Percentiles rank a stretch among this genome's conserved stretches.
These are phyloP conservation scores for Fraxinus ornus DNA, from an alignment of 305 asterid species.

Conservation along the genomic window DNA sequence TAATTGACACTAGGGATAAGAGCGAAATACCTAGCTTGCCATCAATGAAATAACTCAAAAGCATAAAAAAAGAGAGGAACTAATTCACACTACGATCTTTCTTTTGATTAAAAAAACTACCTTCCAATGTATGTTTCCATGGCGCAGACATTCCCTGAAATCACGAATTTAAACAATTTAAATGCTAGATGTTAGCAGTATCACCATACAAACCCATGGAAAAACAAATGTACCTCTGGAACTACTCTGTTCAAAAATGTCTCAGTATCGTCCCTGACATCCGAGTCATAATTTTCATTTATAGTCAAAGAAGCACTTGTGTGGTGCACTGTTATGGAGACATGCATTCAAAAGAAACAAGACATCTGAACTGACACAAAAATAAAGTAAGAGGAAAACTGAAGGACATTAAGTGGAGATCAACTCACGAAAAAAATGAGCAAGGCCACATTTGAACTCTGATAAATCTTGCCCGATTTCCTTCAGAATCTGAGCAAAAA, in stretches of 20 bases:
- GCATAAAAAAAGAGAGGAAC: not conserved
- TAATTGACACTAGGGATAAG: not conserved
- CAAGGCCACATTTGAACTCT: conserved; percentile 82
- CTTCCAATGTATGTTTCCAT: conserved; percentile 91
- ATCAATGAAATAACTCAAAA: not conserved
- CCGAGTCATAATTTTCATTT: conserved; percentile 88
- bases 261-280: conserved; percentile 87
- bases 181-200: conserved; percentile 21
- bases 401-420: not conserved
- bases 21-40: not conserved
- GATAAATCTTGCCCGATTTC: conserved; percentile 82
- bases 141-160: conserved; percentile 89
- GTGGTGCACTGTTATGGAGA: conserved; percentile 73
- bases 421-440: conserved; percentile 78
- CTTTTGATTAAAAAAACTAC: conserved; percentile 26
- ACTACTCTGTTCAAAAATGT: conserved; percentile 80
- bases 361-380: not conserved
- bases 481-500: conserved; percentile 59
- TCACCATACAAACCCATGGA: conserved; percentile 10
- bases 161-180: conserved; percentile 24
- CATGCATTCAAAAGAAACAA: conserved; percentile 24
- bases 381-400: not conserved
- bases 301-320: conserved; percentile 96
- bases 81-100: not conserved
- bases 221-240: conserved; percentile 70